phyloP scores from a whole-genome alignment of 352 stramenopile species.

The Pythium rhizo-oryzae region DNA sequence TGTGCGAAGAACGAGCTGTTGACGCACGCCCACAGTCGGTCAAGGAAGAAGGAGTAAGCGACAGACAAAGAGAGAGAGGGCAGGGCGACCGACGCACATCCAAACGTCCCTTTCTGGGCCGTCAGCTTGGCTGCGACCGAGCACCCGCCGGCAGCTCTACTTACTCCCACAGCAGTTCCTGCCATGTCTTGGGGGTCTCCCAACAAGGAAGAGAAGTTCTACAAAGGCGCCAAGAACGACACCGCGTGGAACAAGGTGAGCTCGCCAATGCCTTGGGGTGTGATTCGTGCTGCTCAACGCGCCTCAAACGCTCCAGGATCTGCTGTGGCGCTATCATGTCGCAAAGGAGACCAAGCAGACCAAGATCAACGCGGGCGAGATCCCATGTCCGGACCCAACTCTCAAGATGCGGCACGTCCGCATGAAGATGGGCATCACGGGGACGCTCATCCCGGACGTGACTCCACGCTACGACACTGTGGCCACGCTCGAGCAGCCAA shows the following conservation, averaged over 20 bases:
- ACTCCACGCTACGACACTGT: conserved; percentile 35
- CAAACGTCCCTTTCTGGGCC: too few relatives aligned
- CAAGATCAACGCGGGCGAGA: conserved; percentile 42
- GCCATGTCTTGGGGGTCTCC: conserved; percentile 38
- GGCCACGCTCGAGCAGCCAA: background rate
- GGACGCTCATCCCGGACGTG: conserved; percentile 47
- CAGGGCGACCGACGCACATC: too few relatives aligned
- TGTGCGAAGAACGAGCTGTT: too few relatives aligned
- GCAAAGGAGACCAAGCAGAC: conserved; percentile 50
- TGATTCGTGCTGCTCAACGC: background rate
- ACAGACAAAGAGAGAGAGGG: too few relatives aligned
- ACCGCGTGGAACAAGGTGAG: conserved; percentile 59
- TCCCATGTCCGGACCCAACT: conserved; percentile 29
- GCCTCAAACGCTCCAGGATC: conserved; percentile 25
- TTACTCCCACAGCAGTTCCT: background rate
- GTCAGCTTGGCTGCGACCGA: too few relatives aligned
- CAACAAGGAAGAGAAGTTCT: conserved; percentile 49
- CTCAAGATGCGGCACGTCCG: conserved; percentile 39
- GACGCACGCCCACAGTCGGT: too few relatives aligned
- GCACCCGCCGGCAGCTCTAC: too few relatives aligned
- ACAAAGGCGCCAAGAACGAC: conserved; percentile 56
- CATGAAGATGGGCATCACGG: conserved; percentile 53
- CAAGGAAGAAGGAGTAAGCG: too few relatives aligned
- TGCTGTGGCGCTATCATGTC: conserved; percentile 57
- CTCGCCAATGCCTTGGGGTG: background rate